Evolutionary conservation across 495 filamentous ascomycete species (phyloP), one percentile per base, ranked within the genome.

Genomic region (Podospora pseudoanserina): DNA sequence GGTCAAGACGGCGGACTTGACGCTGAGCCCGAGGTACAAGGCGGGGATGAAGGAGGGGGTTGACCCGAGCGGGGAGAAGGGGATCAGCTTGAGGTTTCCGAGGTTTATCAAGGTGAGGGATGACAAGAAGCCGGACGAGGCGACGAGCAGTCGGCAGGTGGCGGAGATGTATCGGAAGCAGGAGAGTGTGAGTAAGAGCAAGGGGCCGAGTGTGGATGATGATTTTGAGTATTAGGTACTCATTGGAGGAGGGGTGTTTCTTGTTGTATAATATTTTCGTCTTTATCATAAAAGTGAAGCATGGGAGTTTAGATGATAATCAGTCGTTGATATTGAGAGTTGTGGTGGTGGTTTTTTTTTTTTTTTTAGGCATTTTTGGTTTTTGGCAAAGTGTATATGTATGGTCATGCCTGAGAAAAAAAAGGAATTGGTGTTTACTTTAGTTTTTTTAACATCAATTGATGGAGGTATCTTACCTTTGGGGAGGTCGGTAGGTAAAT

Each of bases 121-220:
- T 60, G 95, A 99, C 73, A 99, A 99, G 84, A 96, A 94, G 80
- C 86, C 92, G 0, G 95, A 97, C 44, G 85, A 95, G 79, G 96
- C 95, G 49, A 98, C 94, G 26, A 91, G 83, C 20, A 90, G 86
- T 57, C 82, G 89, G 64, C 91, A 91, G 75, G 89, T 98, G 18
- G 93, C 93, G 5, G 95, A 99, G 79, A 96, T 99, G 94, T 99
- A 98, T 83, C 85, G 88, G 69, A 94, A 91, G 80, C 95, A 99
- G 82, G 94, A 97, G 79, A 88, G 88, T 64, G 92, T 97, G 34
- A 79, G 83, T 5, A 84, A 93, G 72, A 89, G 81, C 65, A 93
- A 93, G 79, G 89, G 87, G 2, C 88, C 90, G 23, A 89, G 88
- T 15, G 93, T 94, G 64, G 95, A 99, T 85, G 96, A 98, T 85